Evolutionary conservation across 176 grass and related monocot genomes (phyloP).

Genomic region (Avena eriantha): DNA sequence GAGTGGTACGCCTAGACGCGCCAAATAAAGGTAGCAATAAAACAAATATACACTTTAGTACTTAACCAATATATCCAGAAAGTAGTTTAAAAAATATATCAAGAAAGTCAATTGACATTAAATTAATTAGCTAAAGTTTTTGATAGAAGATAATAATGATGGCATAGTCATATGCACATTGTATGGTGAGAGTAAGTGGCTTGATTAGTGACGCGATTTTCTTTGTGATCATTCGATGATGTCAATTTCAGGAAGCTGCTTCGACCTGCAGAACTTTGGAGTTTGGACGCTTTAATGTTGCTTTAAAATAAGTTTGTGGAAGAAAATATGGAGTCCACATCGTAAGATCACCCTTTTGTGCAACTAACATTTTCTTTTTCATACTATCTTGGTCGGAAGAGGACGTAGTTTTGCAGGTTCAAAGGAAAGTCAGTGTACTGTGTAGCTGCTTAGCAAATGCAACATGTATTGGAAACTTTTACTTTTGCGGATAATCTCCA

Average conservation of each 20-base stretch:
- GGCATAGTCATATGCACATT: constrained; percentile 26
- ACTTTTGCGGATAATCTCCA: not conserved
- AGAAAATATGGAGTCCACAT: constrained; percentile 35
- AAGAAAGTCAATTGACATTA: constrained; percentile 37
- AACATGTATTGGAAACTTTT: not conserved
- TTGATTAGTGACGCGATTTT: constrained; percentile 7
- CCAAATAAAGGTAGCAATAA: constrained; percentile 14
- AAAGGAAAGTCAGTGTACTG: not conserved
- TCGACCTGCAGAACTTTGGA: constrained; percentile 23
- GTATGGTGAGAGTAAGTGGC: constrained; percentile 49
- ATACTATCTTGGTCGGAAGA: constrained; percentile 3
- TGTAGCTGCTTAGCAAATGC: constrained; percentile 45
- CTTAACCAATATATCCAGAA: constrained; percentile 18
- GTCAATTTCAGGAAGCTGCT: constrained; percentile 52
- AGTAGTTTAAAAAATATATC: constrained; percentile 7
- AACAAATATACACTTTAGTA: constrained; percentile 22
- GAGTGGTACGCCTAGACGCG: constrained; percentile 5
- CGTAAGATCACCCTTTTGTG: constrained; percentile 8
- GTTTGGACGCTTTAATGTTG: constrained; percentile 31
- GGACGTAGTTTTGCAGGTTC: constrained; percentile 38
- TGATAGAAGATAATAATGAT: constrained; percentile 40
- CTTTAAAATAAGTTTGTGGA: not conserved
- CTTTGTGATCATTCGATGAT: constrained; percentile 26
- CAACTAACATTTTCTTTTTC: not conserved
- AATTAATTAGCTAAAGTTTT: not conserved